Evolutionary conservation across 2,329 filamentous ascomycete species (phyloP).

Genomic region (Epichloe typhina): DNA sequence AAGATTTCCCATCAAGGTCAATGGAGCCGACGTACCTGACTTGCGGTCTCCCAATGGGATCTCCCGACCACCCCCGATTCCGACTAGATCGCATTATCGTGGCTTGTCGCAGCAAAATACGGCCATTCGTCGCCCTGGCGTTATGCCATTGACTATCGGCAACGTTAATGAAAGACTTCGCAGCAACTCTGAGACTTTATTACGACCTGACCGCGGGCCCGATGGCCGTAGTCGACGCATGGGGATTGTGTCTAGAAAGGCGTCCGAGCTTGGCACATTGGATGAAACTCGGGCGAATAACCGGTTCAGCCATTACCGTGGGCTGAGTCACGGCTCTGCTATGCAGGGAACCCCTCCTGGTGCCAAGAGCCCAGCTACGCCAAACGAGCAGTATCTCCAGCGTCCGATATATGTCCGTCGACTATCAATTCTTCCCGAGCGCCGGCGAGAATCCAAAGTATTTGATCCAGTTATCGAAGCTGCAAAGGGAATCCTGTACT

Average conservation of each 20-base stretch:
- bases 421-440: slow-evolving; percentile 49
- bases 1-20: slow-evolving; percentile 58
- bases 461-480: slow-evolving; percentile 50
- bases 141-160: slow-evolving; percentile 58
- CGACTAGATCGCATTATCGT: slow-evolving; percentile 63
- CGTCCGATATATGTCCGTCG: slow-evolving; percentile 51
- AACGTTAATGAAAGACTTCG: slow-evolving; percentile 55
- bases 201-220: slow-evolving; percentile 36
- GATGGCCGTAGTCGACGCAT: slow-evolving; percentile 48
- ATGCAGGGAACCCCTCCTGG: slow-evolving; percentile 40
- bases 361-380: slow-evolving; percentile 43
- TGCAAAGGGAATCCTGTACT: slow-evolving; percentile 53
- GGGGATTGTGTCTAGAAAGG: slow-evolving; percentile 48
- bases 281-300: slow-evolving; percentile 51
- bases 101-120: slow-evolving; percentile 56
- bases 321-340: slow-evolving; percentile 54
- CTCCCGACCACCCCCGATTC: slow-evolving; percentile 59
- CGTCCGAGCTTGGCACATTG: slow-evolving; percentile 47
- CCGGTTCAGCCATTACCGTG: slow-evolving; percentile 53
- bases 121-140: slow-evolving; percentile 52
- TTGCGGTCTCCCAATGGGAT: slow-evolving; percentile 53
- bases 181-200: slow-evolving; percentile 50
- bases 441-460: slow-evolving; percentile 46
- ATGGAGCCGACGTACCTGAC: slow-evolving; percentile 55
- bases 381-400: slow-evolving; percentile 42